phyloP scores from a whole-genome alignment of 192 early-diverging fungal genomes.

The Mortierella alpina region DNA sequence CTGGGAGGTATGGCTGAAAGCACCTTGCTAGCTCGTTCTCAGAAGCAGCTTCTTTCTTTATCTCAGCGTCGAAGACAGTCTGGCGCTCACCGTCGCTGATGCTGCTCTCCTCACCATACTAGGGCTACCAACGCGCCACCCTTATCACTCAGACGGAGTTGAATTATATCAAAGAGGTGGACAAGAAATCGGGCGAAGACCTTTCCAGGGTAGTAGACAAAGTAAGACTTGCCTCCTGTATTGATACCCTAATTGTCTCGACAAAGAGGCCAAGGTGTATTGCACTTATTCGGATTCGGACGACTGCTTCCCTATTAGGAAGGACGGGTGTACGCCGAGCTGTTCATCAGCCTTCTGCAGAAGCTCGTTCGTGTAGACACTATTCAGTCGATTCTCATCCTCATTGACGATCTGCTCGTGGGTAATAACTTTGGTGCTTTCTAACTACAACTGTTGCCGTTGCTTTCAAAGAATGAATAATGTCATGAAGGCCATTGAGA shows the following conservation, averaged over 20 bases:
- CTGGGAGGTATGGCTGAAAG: slow-evolving; percentile 82
- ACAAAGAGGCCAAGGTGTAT: not conserved
- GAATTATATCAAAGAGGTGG: slow-evolving; percentile 68
- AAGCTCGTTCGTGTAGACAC: slow-evolving; percentile 88
- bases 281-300: not conserved
- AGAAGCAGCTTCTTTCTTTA: too few relatives aligned
- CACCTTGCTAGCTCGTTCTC: too few relatives aligned
- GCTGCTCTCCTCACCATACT: not conserved
- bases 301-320: slow-evolving; percentile 23
- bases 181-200: slow-evolving; percentile 60
- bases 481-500: not conserved
- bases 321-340: slow-evolving; percentile 65
- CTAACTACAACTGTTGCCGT: not conserved
- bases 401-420: slow-evolving; percentile 84
- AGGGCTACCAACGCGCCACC: slow-evolving; percentile 90
- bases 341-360: slow-evolving; percentile 77
- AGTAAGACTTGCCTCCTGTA: slow-evolving; percentile 9
- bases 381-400: slow-evolving; percentile 88
- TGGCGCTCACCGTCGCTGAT: too few relatives aligned
- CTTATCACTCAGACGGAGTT: slow-evolving; percentile 87
- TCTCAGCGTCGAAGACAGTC: too few relatives aligned
- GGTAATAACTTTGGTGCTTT: slow-evolving; percentile 49
- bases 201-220: slow-evolving; percentile 55
- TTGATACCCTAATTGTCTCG: not conserved
- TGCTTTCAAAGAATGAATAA: not conserved